Evolutionary conservation across 2,329 filamentous ascomycete species (phyloP), one percentile per base, ranked within the genome.

Genomic region (Ciborinia camelliae): DNA sequence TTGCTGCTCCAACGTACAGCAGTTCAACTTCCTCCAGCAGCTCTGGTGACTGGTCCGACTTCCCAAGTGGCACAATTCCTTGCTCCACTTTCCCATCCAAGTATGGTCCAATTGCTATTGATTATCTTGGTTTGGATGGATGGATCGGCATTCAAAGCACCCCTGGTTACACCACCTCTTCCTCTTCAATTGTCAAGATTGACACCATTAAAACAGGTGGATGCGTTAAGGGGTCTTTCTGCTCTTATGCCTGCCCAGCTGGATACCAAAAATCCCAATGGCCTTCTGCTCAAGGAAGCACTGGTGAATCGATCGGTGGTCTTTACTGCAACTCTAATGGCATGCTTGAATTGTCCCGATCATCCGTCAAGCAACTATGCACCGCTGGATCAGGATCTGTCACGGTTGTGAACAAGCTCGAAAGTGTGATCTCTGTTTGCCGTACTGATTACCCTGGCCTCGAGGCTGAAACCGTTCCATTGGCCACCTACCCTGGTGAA

Each of bases 371-470:
- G 67, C 89, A 82, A 57, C 87, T 99, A 41, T 99, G 95, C 79
- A 86, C 89, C 73, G 71, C 79, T 39, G 92, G 93, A 68, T 69
- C 66, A 58, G 86, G 87, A 48, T 85, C 88, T 69, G 85, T 97
- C 70, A 81, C 82, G 66, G 85, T 97, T 66, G 75, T 88, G 77
- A 99, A 97, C 83, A 86, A 88, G 63, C 82, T 97, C 41, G 74
- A 77, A 58, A 75, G 84, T 45, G 79, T 84, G 51, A 89, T 91
- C 35, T 84, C 89, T 52, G 84, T 96, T 71, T 99, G 95, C 86
- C 92, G 92, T 77, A 98, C 95, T 70, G 92, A 97, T 77, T 99
- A 99, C 79, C 95, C 95, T 68, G 94, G 92, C 75, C 92, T 87
- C 66, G 95, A 99, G 81, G 83, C 83, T 72, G 94, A 97, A 87